A percentile compares a stretch with the other conserved stretches of the same genome.
These are phyloP conservation scores for Fusarium sp. DNA, from an alignment of 2,329 filamentous ascomycete species.

Conservation along the genomic window DNA sequence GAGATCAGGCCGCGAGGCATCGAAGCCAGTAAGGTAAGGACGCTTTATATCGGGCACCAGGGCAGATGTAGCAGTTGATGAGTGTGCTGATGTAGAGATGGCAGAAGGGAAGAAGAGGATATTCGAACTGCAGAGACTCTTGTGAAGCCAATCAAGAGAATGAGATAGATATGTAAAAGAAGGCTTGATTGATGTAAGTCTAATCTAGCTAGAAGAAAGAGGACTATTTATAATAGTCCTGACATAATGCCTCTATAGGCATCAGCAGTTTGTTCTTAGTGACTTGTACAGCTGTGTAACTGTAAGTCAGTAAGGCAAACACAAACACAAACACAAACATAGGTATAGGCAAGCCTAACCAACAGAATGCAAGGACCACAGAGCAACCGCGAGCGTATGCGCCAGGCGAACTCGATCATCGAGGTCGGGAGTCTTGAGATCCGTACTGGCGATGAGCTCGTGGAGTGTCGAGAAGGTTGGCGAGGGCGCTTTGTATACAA, in stretches of 20 bases:
- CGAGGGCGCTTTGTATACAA: conserved; percentile 55
- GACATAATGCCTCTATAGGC: too few species aligned
- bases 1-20: conserved; percentile 64
- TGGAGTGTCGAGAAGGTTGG: conserved; percentile 54
- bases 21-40: conserved; percentile 65
- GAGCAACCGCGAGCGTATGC: conserved; percentile 55
- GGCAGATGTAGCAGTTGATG: conserved; percentile 50
- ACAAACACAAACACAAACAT: too few species aligned
- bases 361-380: conserved; percentile 64
- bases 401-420: conserved; percentile 57
- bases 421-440: conserved; percentile 59
- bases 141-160: conserved; percentile 67
- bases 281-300: too few species aligned
- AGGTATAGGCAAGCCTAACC: too few species aligned
- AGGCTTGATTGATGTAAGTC: too few species aligned
- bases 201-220: too few species aligned
- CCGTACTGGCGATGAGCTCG: conserved; percentile 52
- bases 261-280: too few species aligned
- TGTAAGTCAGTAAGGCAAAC: too few species aligned
- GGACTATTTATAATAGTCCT: too few species aligned
- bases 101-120: conserved; percentile 64
- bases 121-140: conserved; percentile 64
- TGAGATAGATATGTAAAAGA: too few species aligned
- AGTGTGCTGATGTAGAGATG: conserved; percentile 49
- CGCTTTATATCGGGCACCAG: conserved; percentile 54